Conservation (phyloP, 805 yeast genomes). For the Wickerhamomyces queroliae region DNA sequence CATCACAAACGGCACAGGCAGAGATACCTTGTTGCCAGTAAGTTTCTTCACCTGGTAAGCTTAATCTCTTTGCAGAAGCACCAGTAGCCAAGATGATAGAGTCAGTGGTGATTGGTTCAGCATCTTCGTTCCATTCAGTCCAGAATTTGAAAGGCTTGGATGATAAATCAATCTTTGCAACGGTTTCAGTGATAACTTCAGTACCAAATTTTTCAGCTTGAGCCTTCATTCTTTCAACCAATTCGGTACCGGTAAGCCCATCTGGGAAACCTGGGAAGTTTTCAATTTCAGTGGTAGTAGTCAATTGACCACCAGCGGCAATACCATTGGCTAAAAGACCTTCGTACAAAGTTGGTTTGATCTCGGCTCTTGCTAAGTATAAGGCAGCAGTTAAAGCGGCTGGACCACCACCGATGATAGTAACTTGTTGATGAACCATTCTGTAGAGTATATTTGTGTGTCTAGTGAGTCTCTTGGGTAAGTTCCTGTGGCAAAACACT, state of each 20-base stretch:
- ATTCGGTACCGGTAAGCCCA: constrained; percentile 78
- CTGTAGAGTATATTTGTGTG: constrained; percentile 20
- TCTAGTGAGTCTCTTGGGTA: neutral
- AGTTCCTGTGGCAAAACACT: neutral
- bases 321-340: constrained; percentile 95
- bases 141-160: constrained; percentile 91
- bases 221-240: constrained; percentile 91
- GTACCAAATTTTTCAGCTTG: constrained; percentile 90
- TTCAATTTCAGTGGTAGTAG: constrained; percentile 98
- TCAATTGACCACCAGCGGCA: constrained; percentile 98
- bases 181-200: constrained; percentile 90
- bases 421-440: constrained; percentile 82
- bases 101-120: constrained; percentile 86
- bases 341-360: constrained; percentile 88
- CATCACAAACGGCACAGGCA: constrained; percentile 99
- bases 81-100: constrained; percentile 95
- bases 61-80: constrained; percentile 94
- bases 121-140: constrained; percentile 94
- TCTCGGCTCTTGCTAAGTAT: constrained; percentile 93
- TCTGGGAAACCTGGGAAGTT: constrained; percentile 99
- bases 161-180: constrained; percentile 86
- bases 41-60: constrained; percentile 91
- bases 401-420: constrained; percentile 95
- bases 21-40: constrained; percentile 99
- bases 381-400: constrained; percentile 99